Evolutionary conservation across 306 rosid genomes (phyloP), one percentile per base, ranked within the genome.

Genomic region (Senna siamea): DNA sequence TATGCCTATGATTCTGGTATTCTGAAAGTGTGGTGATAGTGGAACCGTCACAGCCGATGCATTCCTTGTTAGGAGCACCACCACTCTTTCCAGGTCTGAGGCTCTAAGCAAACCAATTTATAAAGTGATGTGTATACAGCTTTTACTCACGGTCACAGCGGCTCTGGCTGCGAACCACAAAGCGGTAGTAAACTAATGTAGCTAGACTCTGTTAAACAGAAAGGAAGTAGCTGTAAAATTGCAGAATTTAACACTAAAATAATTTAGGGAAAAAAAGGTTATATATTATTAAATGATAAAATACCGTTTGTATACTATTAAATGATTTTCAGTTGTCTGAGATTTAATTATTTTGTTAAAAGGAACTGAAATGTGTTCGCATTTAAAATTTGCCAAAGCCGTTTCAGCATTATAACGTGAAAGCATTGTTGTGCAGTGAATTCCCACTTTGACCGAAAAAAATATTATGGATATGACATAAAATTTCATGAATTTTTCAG

Each of bases 131-230:
- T 38, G 55, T 3, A 17, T 15, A 20, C 77, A 32, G 20, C 15
- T 52, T 65, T 81, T 65, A 66, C 40, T 73, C 32, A 3, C 78
- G 10, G 79, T 72, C 88, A 85, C 89, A 85, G 64, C 83, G 30
- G 30, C 30, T 82, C 76, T 18, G 52, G 12, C 86, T 54, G 81
- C 61, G 52, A 66, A 40, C 76, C 50, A 30, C 76, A 1, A 40
- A 15, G 62, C 60, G 66, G 48, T 58, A 61, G 65, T 57, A 57
- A 58, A 72, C 53, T 66, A 28, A 23, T 3, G 54, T 19, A 26
- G 55, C 15, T 56, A 43, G 30, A 26, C 30, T 26, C 30, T 26
- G 30, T 26, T 75, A 41, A 32, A 35, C 57, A 34, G 26, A 3
- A 52, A 20, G 11, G 46, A 11, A 44, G 47, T 20, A 64, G 78